phyloP scores from a whole-genome alignment of 208 protist species.

The Wallacemonas rigidus region DNA sequence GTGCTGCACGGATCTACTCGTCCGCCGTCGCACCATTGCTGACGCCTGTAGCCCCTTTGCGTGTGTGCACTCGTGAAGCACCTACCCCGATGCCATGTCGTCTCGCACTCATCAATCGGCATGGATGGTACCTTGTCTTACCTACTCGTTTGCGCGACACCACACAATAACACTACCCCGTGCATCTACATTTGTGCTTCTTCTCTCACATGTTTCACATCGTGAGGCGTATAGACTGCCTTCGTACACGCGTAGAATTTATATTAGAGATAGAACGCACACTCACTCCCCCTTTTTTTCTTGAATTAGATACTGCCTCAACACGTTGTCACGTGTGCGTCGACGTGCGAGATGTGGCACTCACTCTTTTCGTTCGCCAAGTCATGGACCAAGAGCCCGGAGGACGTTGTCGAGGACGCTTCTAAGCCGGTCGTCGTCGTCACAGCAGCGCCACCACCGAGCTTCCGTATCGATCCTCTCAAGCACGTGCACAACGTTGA shows the following conservation, averaged over 20 bases:
- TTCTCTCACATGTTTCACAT: background rate
- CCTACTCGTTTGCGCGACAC: too few relatives aligned
- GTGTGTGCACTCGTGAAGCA: too few relatives aligned
- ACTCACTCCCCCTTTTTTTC: conserved; percentile 9
- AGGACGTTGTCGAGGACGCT: background rate
- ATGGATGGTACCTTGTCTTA: too few relatives aligned
- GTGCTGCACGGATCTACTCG: too few relatives aligned
- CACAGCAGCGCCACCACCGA: conserved; percentile 2
- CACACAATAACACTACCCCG: background rate
- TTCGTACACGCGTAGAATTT: too few relatives aligned
- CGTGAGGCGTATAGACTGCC: too few relatives aligned
- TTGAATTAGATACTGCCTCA: background rate
- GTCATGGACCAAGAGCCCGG: background rate
- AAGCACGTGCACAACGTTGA: background rate
- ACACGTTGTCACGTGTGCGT: background rate
- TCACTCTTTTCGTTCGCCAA: conserved; percentile 4
- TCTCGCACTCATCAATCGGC: too few relatives aligned
- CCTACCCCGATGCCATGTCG: too few relatives aligned
- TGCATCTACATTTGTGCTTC: background rate
- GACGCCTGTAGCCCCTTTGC: too few relatives aligned
- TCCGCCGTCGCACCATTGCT: too few relatives aligned
- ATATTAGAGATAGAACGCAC: too few relatives aligned
- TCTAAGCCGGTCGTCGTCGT: background rate
- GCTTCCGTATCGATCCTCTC: conserved; percentile 3
- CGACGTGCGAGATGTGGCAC: background rate